Evolutionary conservation across 768 basidiomycete genomes (phyloP), one percentile per base, ranked within the genome.

Genomic region (Dentipellis fragilis): DNA sequence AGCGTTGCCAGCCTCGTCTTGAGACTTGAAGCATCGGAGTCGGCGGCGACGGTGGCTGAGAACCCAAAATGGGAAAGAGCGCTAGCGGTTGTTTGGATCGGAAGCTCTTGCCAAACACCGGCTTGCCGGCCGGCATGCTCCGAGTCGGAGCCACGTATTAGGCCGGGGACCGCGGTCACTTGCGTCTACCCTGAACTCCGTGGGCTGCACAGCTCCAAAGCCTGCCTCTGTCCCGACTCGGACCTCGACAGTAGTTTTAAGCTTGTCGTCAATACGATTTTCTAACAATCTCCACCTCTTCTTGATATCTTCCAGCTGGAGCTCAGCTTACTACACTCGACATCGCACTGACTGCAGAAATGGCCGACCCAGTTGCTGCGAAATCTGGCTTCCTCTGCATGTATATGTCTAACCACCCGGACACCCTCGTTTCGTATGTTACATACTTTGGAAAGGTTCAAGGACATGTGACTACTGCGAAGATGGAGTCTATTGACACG

Each of bases 351-450:
- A n/a, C n/a, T n/a, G n/a, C 17, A 2, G 8, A 22, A 10, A 84
- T 85, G 83, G 61, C 79, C 7, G 89, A 91, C 65, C 79, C 87
- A 9, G 87, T 90, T 0, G 84, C 85, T 11, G 80, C 81, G 10
- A 87, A 85, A 62, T 88, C 88, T 17, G 73, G 72, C 1, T 93
- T 89, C 66, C 75, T 92, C 45, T 79, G 80, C 66, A 86, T 82
- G 80, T 93, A 92, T 73, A 92, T 91, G 89, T 84, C 79, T 34
- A 81, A 73, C 58, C 90, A 91, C 63, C 86, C 86, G 0, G 89
- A 91, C 64, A 91, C 89, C 1, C 73, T 92, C 60, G 87, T 92
- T 37, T 87, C 87, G 3, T 93, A 90, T 61, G 87, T 85, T 42
- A 87, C 84, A 60, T 80, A 85, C 75, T 88, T 76, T 62, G 87